Base-by-base conservation (phyloP, 768 basidiomycete species). In the Mycena albidolilacea region DNA sequence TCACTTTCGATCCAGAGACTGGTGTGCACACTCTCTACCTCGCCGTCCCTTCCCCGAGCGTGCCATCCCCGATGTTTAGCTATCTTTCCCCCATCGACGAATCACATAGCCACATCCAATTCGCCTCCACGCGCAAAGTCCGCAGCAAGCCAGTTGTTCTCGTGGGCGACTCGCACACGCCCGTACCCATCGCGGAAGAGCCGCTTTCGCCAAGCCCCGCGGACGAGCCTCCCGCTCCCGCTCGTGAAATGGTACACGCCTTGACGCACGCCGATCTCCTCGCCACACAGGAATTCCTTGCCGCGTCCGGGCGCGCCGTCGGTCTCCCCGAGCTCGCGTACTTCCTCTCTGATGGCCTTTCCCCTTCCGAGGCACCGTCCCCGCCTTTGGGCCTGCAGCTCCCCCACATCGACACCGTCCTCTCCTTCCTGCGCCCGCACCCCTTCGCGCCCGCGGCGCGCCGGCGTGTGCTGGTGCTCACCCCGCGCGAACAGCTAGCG, bases 391-490 rank as follows among this genome's bases (percentile, higher is more conserved):
- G 73, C 23, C 38, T 70, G 50, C 59, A 61, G 50, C 30, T 44
- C 7, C 38, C 11, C 38, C 69, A 74, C 2, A 64, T 74, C 57
- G 57, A 60, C 30, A 48, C 52, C 12, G 65, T 61, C 39, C 65
- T 70, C 11, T 38, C 60, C 21, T 74, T 70, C 64, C 61, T 74
- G 50, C 69, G 73, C 59, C 73, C 69, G 60, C 73, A 70, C 39
- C 73, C 73, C 2, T 74, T 74, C 19, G 73, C 73, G 19, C 30
- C 73, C 30, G 14, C 7, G 19, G 39, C 48, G 19, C 64, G 64
- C 37, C 59, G 54, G 10, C 73, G 69, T 6, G 73, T 74, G 44
- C 60, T 74, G 21, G 11, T 74, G 11, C 14, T 74, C 37, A 58
- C 65, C 3, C 65, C 69, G 44, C 64, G 66, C 9, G 65, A 55